These are phyloP conservation scores for Alternaria brassicicola DNA, from an alignment of 2,329 filamentous ascomycete genomes.

Conservation along the genomic window DNA sequence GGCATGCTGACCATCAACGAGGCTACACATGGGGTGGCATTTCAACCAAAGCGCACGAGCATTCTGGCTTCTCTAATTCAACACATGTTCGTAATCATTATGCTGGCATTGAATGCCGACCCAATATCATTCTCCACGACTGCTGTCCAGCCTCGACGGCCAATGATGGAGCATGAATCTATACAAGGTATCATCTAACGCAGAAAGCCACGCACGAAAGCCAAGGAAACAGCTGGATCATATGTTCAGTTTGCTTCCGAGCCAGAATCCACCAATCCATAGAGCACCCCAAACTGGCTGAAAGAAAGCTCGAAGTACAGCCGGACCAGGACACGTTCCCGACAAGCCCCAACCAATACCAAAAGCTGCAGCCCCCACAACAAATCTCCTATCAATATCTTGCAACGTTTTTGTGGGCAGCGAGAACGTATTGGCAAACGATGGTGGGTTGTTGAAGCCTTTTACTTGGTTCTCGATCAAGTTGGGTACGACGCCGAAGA, in stretches of 20 bases:
- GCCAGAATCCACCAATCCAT: conserved; percentile 56
- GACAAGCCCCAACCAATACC: conserved; percentile 59
- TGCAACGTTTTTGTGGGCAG: conserved; percentile 54
- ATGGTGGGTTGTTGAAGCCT: conserved; percentile 46
- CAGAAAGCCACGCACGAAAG: neutral
- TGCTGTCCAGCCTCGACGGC: neutral
- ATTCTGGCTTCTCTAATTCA: neutral
- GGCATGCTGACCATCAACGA: neutral
- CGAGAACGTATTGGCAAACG: conserved; percentile 50
- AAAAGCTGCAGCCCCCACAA: conserved; percentile 56
- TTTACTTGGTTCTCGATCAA: conserved; percentile 39
- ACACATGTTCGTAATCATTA: neutral
- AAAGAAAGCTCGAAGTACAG: conserved; percentile 53
- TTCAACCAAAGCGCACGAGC: neutral
- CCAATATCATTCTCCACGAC: neutral
- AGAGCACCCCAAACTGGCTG: conserved; percentile 57
- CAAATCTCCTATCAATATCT: conserved; percentile 57
- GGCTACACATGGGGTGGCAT: neutral
- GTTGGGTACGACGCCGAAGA: conserved; percentile 58
- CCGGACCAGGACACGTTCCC: conserved; percentile 61
- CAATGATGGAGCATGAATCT: neutral
- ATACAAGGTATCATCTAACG: neutral
- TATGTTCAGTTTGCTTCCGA: conserved; percentile 40
- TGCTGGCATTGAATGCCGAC: neutral
- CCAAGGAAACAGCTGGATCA: neutral